Base-by-base conservation (phyloP, 768 basidiomycete species). In the Hygrophorus pudorinus region DNA sequence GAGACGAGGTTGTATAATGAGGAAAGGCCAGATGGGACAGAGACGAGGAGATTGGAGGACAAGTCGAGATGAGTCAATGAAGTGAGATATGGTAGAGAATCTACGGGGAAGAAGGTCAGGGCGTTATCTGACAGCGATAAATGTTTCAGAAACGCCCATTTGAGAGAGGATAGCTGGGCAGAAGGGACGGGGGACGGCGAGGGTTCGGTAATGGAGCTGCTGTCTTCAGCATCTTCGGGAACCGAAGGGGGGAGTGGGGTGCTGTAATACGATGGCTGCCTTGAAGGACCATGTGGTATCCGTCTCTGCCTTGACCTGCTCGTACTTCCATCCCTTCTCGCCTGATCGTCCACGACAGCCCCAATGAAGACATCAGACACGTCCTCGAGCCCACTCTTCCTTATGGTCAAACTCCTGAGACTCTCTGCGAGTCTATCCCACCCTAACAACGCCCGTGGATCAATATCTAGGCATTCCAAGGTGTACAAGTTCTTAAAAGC, bases 1-100 rank as follows among this genome's bases (percentile, higher is more conserved):
- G 85, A 87, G 43, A 79, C 63, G 42, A 99, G 84, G 50, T 81
- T 85, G 55, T 81, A 77, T 17, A 99, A 75, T 4, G 68, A 57
- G 12, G 79, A 73, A 27, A 94, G 72, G 16, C 82, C 85, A 1
- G 81, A 60, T 1, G 91, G 91, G n/a, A 93, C 73, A 24, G 88
- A 85, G 33, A 92, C 79, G 37, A 97, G 76, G 13, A 96, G 77
- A 59, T 96, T 96, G 33, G 85, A 86, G 14, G 91, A 92, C 33
- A 94, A 73, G 62, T 94, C 89, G 49, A 94, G 77, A 58, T 88
- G 78, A 0, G 82, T 83, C 33, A 97, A 63, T 4, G 82, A 75
- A 34, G 79, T 75, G 42, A 93, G 73, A 56, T 79, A 73, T 5
- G 75, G 71, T 28, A 89, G 66, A 10, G 76, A 65, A 14, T 78